These are phyloP conservation scores for Endoconidiophora laricicola DNA, from an alignment of 2,329 filamentous ascomycete species.

Conservation along the genomic window DNA sequence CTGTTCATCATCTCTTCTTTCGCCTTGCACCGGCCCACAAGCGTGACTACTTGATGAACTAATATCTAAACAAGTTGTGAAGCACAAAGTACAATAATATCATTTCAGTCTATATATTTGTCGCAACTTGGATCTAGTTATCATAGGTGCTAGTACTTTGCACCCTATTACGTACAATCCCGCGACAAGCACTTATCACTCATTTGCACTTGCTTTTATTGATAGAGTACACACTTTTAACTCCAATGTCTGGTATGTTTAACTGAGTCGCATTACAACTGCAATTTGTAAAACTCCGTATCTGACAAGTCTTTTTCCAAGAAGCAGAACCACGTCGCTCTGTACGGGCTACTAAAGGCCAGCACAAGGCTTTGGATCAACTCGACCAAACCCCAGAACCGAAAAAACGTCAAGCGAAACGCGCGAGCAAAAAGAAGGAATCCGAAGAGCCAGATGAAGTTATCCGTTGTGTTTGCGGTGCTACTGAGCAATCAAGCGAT, in stretches of 20 bases:
- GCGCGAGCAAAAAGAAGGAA: conserved; percentile 38
- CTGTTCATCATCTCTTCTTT: too few relatives aligned
- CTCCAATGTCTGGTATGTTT: not conserved
- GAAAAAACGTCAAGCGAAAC: conserved; percentile 35
- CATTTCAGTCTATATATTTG: too few relatives aligned
- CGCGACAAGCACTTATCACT: too few relatives aligned
- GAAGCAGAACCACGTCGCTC: conserved; percentile 75
- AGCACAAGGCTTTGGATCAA: conserved; percentile 78
- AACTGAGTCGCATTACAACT: too few relatives aligned
- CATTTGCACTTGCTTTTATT: too few relatives aligned
- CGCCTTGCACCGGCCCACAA: too few relatives aligned
- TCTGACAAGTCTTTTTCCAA: conserved; percentile 17
- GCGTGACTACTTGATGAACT: too few relatives aligned
- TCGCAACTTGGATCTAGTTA: too few relatives aligned
- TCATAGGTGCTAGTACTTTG: too few relatives aligned
- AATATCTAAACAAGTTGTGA: too few relatives aligned
- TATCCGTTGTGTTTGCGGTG: conserved; percentile 87
- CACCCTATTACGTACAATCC: too few relatives aligned
- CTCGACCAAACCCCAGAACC: conserved; percentile 42
- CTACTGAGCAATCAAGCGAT: conserved; percentile 70
- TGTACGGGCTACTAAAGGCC: conserved; percentile 88
- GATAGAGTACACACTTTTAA: not conserved
- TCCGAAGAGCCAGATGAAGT: conserved; percentile 41
- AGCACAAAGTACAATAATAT: too few relatives aligned
- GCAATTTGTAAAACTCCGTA: not conserved